These are phyloP conservation scores for Trebouxia gelatinosa DNA, from an alignment of 163 green algal species.

Conservation along the genomic window DNA sequence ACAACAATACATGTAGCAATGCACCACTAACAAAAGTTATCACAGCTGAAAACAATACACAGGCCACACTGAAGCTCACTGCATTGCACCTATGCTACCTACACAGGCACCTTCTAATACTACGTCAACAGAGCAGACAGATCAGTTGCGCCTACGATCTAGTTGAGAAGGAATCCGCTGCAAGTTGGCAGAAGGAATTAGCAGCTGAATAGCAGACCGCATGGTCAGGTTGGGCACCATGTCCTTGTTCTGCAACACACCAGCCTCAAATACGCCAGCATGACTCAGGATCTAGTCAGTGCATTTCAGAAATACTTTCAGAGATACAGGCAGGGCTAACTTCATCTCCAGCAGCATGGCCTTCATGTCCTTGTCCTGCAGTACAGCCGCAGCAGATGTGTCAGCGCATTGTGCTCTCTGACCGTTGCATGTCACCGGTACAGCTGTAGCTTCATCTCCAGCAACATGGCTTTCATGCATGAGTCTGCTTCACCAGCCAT, in stretches of 20 bases:
- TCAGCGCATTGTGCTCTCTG: too few relatives aligned
- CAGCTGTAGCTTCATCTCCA: too few relatives aligned
- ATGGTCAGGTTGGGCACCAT: slow-evolving; percentile 41
- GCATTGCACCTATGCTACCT: not conserved
- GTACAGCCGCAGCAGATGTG: too few relatives aligned
- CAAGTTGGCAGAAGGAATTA: slow-evolving; percentile 21
- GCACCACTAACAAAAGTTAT: not conserved
- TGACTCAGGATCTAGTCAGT: too few relatives aligned
- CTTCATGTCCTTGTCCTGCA: too few relatives aligned
- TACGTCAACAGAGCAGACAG: not conserved
- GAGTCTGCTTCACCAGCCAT: too few relatives aligned
- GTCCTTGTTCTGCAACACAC: slow-evolving; percentile 34
- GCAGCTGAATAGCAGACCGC: slow-evolving; percentile 32
- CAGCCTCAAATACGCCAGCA: too few relatives aligned
- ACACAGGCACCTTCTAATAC: not conserved
- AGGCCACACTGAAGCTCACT: not conserved
- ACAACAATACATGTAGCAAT: not conserved
- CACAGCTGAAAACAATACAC: not conserved
- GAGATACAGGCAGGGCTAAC: too few relatives aligned
- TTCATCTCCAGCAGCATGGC: too few relatives aligned
- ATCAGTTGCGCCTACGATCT: slow-evolving; percentile 12
- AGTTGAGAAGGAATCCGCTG: slow-evolving; percentile 9
- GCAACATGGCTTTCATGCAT: too few relatives aligned
- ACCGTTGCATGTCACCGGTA: too few relatives aligned
- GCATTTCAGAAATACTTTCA: too few relatives aligned